phyloP scores from a whole-genome alignment of 352 stramenopile genomes.

The Pythium graminicola region DNA sequence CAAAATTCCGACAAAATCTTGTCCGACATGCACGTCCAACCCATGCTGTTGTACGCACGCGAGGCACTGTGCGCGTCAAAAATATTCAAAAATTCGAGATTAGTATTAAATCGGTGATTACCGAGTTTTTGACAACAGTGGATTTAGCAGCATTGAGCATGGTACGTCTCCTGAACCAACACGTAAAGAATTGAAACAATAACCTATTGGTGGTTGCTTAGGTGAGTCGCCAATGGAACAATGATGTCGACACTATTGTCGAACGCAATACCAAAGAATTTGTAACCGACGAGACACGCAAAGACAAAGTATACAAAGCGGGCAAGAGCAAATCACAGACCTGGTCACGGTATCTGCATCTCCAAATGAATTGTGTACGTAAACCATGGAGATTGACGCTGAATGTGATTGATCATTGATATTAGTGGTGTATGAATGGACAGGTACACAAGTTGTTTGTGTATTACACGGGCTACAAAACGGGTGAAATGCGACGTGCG shows the following conservation, averaged over 20 bases:
- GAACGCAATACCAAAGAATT: conserved; percentile 39
- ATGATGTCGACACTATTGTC: conserved; percentile 45
- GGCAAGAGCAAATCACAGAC: conserved; percentile 38
- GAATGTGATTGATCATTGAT: background rate
- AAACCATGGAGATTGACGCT: background rate
- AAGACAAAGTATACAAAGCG: conserved; percentile 38
- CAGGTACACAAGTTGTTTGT: conserved; percentile 71
- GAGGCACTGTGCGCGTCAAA: conserved; percentile 22
- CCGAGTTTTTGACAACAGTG: conserved; percentile 33
- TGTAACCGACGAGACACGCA: conserved; percentile 25
- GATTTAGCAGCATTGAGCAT: conserved; percentile 50
- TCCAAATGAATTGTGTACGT: conserved; percentile 64
- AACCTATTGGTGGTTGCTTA: conserved; percentile 11
- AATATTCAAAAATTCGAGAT: conserved; percentile 48
- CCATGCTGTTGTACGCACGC: conserved; percentile 1
- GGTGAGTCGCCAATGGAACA: conserved; percentile 38
- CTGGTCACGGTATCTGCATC: conserved; percentile 64
- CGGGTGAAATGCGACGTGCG: conserved; percentile 50
- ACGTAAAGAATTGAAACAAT: background rate
- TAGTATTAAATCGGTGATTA: conserved; percentile 43
- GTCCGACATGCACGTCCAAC: conserved; percentile 18
- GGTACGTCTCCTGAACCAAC: too few species aligned
- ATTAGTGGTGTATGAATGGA: background rate
- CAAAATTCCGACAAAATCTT: conserved; percentile 63
- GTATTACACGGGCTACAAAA: conserved; percentile 82